Percentiles rank a stretch among this genome's conserved stretches.
These are phyloP conservation scores for Linanthus parryae DNA, from an alignment of 148 eudicot species.

Conservation along the genomic window DNA sequence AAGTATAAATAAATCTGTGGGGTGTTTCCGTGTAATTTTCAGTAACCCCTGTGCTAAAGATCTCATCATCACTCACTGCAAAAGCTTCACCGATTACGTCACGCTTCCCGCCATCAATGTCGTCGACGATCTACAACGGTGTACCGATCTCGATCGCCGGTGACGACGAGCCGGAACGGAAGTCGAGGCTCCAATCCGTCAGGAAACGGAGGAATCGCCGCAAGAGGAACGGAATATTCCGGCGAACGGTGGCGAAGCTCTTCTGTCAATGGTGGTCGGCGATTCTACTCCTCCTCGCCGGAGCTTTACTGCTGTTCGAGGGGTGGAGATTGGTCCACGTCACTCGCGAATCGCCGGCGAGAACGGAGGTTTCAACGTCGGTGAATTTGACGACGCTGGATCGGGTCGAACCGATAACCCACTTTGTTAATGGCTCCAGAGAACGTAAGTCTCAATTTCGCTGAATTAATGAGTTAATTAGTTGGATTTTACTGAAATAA, in stretches of 20 bases:
- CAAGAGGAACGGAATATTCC: not conserved
- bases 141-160: not conserved
- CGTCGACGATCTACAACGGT: slow-evolving; percentile 1
- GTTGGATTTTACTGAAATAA: not conserved
- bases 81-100: not conserved
- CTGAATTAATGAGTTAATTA: not conserved
- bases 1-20: too few species aligned
- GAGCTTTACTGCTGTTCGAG: not conserved
- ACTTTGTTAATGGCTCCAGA: not conserved
- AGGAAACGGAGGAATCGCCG: not conserved
- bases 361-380: not conserved
- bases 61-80: too few species aligned
- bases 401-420: not conserved
- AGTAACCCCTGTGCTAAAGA: too few species aligned
- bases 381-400: too few species aligned
- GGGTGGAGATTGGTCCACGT: not conserved
- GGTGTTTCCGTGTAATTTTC: too few species aligned
- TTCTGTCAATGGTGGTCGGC: not conserved
- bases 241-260: not conserved
- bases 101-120: not conserved
- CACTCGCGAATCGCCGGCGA: not conserved
- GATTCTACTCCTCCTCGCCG: not conserved
- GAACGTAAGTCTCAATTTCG: not conserved
- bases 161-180: not conserved
- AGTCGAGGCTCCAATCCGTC: not conserved